Evolutionary conservation across 225 moss, liverwort and hornwort genomes (phyloP), one percentile per base, ranked within the genome.

Genomic region (Pleurozium schreberi): DNA sequence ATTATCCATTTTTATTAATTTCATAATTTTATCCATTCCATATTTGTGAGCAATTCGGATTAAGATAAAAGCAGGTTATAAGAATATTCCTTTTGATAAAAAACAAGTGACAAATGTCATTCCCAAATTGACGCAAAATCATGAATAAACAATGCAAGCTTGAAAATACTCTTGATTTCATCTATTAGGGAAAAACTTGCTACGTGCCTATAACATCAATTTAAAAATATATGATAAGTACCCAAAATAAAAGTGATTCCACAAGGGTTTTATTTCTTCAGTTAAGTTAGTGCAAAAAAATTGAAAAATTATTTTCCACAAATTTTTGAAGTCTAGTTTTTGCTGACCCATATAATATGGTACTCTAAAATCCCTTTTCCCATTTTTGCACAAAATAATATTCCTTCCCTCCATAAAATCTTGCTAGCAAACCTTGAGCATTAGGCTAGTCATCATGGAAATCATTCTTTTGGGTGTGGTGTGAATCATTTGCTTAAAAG

Each of bases 311-410:
- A 28, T 7, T 74, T 11, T 2, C 18, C 0, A 2, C 31, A 75
- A 47, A 74, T 30, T 75, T 18, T 49, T 18, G 4, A 75, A 19
- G 9, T 31, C 31, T 75, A 75, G 11, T 30, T 74, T 74, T 6
- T 31, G 1, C 3, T 18, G 10, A 47, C 6, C 2, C 12, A 31
- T 33, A 7, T 31, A 0, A 75, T 45, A n/a, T n/a, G n/a, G n/a
- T n/a, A n/a, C 4, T 12, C 5, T 33, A 75, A 5, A 20, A 33
- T 6, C 5, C 53, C 8, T 9, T 77, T 49, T 43, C 8, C 1
- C 7, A 18, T 30, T 75, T 30, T 4, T 2, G 1, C 53, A 21
- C 10, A 22, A 77, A 53, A 53, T 8, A 38, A 58, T n/a, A 59
- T 30, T 9, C 27, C 5, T 55, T 78, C 57, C 17, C 45, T 47